Percentiles rank a stretch among this genome's conserved stretches.
phyloP scores from a whole-genome alignment of 768 basidiomycete genomes.

The Russula olivacea region DNA sequence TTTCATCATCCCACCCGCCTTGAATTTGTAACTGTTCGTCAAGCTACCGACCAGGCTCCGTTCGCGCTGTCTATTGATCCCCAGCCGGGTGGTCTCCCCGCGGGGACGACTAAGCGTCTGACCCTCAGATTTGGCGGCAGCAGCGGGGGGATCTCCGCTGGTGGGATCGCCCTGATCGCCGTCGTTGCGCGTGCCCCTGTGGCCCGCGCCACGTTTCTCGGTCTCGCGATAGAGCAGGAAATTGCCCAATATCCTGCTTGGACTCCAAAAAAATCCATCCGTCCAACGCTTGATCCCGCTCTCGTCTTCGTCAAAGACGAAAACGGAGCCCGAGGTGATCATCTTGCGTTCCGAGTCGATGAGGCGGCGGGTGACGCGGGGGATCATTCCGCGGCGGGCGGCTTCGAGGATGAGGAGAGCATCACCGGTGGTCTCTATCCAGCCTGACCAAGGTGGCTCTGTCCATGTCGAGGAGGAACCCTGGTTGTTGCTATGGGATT shows the following conservation, averaged over 20 bases:
- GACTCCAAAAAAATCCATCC: constrained; percentile 95
- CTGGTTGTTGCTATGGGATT: constrained; percentile 19
- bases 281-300: constrained; percentile 98
- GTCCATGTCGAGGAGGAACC: constrained; percentile 52
- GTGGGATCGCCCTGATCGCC: constrained; percentile 29
- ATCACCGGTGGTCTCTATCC: constrained; percentile 93
- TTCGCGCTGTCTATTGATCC: constrained; percentile 69
- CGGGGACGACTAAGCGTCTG: constrained; percentile 61
- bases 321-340: constrained; percentile 90
- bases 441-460: constrained; percentile 89
- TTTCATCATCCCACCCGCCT: constrained; percentile 90
- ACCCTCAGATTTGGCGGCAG: constrained; percentile 28
- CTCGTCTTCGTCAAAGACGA: constrained; percentile 96
- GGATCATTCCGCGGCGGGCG: constrained; percentile 82
- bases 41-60: constrained; percentile 81
- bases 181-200: constrained; percentile 47
- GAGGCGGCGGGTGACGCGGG: constrained; percentile 84
- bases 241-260: constrained; percentile 87
- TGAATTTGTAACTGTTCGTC: constrained; percentile 93
- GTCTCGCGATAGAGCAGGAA: constrained; percentile 95
- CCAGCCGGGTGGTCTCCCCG: constrained; percentile 40
- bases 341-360: constrained; percentile 89
- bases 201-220: constrained; percentile 70
- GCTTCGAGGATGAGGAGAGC: constrained; percentile 96
- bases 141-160: constrained; percentile 10